These are phyloP conservation scores for Microstegium vimineum DNA, from an alignment of 176 grass and related monocot species.

Conservation along the genomic window DNA sequence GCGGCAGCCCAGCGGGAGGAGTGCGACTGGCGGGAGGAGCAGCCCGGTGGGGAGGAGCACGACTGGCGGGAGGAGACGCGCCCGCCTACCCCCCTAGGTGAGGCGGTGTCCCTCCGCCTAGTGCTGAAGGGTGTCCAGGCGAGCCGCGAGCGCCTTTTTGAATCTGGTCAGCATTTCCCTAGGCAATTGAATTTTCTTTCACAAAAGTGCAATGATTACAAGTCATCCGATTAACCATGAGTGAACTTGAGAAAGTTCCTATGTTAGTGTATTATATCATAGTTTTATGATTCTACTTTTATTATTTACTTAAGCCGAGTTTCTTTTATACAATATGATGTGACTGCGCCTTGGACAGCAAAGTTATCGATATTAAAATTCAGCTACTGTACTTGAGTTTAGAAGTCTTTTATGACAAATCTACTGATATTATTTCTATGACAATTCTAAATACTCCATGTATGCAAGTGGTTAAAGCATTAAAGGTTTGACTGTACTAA, in stretches of 20 bases:
- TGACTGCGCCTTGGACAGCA: not conserved
- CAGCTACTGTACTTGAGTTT: not conserved
- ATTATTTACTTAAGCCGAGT: not conserved
- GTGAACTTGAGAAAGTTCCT: not conserved
- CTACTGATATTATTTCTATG: not conserved
- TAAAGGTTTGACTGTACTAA: not conserved
- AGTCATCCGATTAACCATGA: not conserved
- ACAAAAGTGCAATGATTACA: not conserved
- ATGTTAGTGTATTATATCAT: not conserved
- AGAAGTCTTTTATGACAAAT: not conserved
- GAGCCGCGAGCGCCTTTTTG: too few relatives aligned
- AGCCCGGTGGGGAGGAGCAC: too few relatives aligned
- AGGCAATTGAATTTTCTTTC: not conserved
- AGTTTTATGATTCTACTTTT: not conserved
- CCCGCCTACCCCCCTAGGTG: too few relatives aligned
- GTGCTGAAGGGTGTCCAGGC: too few relatives aligned
- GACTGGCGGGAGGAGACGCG: too few relatives aligned
- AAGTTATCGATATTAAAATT: not conserved
- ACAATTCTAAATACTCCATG: not conserved
- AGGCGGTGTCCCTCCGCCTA: too few relatives aligned
- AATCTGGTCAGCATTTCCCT: slow-evolving; percentile 5
- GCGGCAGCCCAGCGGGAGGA: too few relatives aligned
- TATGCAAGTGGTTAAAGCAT: not conserved
- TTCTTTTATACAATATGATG: not conserved
- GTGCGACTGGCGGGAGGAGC: too few relatives aligned